Base-by-base conservation (phyloP, 2,329 filamentous ascomycete species). In the Fusarium udum region DNA sequence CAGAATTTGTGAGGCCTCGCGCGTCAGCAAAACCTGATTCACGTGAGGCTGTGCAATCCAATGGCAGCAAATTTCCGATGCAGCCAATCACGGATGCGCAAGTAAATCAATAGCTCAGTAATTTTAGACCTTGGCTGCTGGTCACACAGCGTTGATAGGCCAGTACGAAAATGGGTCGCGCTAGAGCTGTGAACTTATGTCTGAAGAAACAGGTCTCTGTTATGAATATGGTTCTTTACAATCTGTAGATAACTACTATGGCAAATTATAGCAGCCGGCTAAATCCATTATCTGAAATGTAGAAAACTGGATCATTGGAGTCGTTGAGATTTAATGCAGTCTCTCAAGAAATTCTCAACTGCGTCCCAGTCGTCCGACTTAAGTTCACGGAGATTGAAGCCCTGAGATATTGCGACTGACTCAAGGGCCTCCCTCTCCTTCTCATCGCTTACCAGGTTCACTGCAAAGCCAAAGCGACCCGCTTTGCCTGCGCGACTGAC, bases 11-110 rank as follows among this genome's bases (percentile, higher is more conserved):
- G 51, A 56, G 53, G 59, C 58, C 36, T 57, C 42, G n/a, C 65
- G 39, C n/a, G 65, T 73, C 61, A 73, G 61, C 69, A 45, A 57
- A 6, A 39, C 28, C 26, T 58, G 28, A 48, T 71, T 55, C 59
- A 73, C 51, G 70, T 72, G 70, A 73, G 70, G 66, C 69, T 31
- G 37, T 56, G 70, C 53, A 51, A 34, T 40, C 15, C 20, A 28
- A n/a, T 48, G 52, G 65, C 46, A 53, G 59, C 26, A 32, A 65
- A 43, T 59, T 66, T 70, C 53, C 60, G 52, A 14, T 10, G 16
- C 34, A n/a, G 24, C 66, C 66, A 70, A 70, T 70, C 24, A 70
- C 22, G 8, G 42, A 7, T 5, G 22, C 5, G 8, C 11, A 26
- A 8, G 24, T 51, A 37, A 32, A 16, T 49, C 34, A 28, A 34